Evolutionary conservation across 208 protist species (phyloP), one percentile per base, ranked within the genome.

Genomic region (Phytomonas francai): DNA sequence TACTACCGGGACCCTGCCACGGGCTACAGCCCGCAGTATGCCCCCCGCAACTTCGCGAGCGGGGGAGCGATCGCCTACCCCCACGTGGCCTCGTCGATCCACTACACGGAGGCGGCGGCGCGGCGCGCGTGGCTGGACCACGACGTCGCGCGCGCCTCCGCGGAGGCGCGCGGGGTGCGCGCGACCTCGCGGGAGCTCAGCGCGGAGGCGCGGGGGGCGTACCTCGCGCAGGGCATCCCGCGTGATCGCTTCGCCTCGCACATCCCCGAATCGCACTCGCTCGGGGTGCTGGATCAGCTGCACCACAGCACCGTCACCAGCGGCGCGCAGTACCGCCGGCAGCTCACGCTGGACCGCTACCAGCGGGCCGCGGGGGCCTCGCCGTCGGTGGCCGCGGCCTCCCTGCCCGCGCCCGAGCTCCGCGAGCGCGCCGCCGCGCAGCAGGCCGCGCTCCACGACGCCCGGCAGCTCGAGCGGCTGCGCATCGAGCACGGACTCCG

Each of bases 21-120:
- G 54, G 90, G 90, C 12, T 93, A 90, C 76, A 71, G 64, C 12
- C 87, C 90, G 30, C 82, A 89, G 70, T 96, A 93, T 73, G 90
- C 90, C 6, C 90, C 90, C 12, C 80, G 90, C n/a, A 85, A 93
- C 74, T 96, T 93, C 67, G 77, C 77, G 12, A 63, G 77, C 7
- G 85, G 86, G 32, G 84, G 83, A 22, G 74, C 61, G 64, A 77
- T 95, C 29, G 79, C 77, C 22, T 92, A 93, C 73, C 79, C 73
- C 8, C 90, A 95, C 69, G 19, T 36, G 22, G 63, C 77, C 34
- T 59, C 65, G 14, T 70, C 74, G 19, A 79, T 73, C 51, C 63
- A 11, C 57, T 89, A 84, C 71, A 63, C 72, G 0, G 74, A 86
- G 4, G 82, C 87, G 0, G 67, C 75, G 29, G 71, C 78, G 12